Evolutionary conservation across 495 filamentous ascomycete species (phyloP).

Genomic region (Opeltia flavorubescens): DNA sequence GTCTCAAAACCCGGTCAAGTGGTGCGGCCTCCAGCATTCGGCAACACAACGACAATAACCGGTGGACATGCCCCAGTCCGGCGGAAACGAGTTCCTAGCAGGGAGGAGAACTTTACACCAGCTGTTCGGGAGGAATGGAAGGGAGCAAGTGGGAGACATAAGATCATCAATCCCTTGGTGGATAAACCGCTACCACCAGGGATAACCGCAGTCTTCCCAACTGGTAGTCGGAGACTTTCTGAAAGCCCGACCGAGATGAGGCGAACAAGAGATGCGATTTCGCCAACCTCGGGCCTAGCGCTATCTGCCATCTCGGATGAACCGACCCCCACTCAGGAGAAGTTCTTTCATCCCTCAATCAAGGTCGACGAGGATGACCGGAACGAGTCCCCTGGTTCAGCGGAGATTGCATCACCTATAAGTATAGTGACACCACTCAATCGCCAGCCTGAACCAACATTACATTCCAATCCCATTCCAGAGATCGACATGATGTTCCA

Average conservation of each 20-base stretch:
- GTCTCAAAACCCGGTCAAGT: slow-evolving; percentile 9
- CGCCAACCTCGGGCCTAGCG: neutral
- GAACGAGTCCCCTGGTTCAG: neutral
- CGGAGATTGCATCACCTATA: neutral
- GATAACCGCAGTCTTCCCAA: slow-evolving; percentile 12
- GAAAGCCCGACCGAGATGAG: slow-evolving; percentile 1
- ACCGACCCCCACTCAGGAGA: neutral
- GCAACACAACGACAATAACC: slow-evolving; percentile 16
- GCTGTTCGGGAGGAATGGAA: slow-evolving; percentile 33
- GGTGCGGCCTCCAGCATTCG: slow-evolving; percentile 4
- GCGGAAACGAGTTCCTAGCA: slow-evolving; percentile 12
- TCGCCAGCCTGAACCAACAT: neutral
- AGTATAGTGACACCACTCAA: neutral
- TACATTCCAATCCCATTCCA: no score
- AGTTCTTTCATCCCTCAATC: neutral
- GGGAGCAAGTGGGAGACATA: slow-evolving; percentile 32
- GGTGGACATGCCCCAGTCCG: slow-evolving; percentile 9
- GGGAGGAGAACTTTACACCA: slow-evolving; percentile 17
- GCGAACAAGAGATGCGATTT: slow-evolving; percentile 1
- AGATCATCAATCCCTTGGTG: slow-evolving; percentile 24
- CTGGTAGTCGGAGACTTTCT: slow-evolving; percentile 9
- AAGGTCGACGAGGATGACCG: neutral
- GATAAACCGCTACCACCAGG: slow-evolving; percentile 16
- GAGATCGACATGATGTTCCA: no score
- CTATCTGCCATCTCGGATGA: neutral